phyloP scores from a whole-genome alignment of 805 yeast genomes.

The Blastobotrys terrestris region DNA sequence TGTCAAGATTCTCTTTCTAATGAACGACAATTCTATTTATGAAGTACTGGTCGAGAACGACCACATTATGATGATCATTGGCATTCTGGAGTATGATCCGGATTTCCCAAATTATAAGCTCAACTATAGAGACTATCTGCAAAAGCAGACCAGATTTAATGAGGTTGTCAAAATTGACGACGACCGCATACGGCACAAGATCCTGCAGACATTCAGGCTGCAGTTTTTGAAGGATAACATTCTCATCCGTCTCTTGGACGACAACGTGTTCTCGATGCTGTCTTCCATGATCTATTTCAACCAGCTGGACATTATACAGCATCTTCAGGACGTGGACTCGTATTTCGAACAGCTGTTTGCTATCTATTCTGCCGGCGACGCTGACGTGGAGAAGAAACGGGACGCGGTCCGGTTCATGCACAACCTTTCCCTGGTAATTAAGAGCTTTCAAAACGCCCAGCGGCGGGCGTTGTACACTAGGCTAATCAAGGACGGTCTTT shows the following conservation, averaged over 20 bases:
- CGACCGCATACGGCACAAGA: constrained; percentile 43
- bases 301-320: constrained; percentile 60
- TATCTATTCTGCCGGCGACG: constrained; percentile 38
- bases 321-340: constrained; percentile 43
- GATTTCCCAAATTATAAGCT: constrained; percentile 78
- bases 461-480: constrained; percentile 58
- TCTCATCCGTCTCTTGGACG: constrained; percentile 75
- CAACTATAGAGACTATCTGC: constrained; percentile 63
- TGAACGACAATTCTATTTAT: constrained; percentile 60
- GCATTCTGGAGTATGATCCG: constrained; percentile 85
- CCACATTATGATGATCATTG: constrained; percentile 53
- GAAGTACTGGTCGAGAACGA: constrained; percentile 53
- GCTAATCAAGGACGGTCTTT: constrained; percentile 62
- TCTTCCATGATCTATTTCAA: constrained; percentile 60
- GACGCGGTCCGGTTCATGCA: constrained; percentile 76
- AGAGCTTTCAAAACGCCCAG: constrained; percentile 54
- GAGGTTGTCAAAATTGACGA: constrained; percentile 63
- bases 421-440: constrained; percentile 73
- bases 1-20: constrained; percentile 52
- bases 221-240: constrained; percentile 85
- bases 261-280: constrained; percentile 62
- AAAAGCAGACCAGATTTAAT: constrained; percentile 54
- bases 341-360: constrained; percentile 56
- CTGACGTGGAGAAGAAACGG: constrained; percentile 17
- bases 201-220: constrained; percentile 68